phyloP scores from a whole-genome alignment of 345 rosid species.

The Populus euphratica region DNA sequence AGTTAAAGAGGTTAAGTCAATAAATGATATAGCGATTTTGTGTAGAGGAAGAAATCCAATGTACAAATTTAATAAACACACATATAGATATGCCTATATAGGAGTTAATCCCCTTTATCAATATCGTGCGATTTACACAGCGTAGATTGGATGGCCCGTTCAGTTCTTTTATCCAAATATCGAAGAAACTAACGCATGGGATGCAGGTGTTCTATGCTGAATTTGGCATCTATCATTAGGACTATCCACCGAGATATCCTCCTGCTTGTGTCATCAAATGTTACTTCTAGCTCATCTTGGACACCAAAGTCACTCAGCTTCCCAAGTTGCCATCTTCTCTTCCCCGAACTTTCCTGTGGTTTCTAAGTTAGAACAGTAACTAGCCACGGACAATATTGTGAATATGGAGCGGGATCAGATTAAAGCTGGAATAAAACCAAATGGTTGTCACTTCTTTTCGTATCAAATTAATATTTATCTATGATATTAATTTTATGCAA shows the following conservation, averaged over 20 bases:
- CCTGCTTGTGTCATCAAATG: constrained; percentile 3
- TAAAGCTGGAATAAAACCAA: no score
- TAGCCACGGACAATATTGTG: no score
- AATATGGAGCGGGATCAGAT: no score
- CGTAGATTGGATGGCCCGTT: not conserved
- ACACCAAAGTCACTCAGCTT: not conserved
- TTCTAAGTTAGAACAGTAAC: no score
- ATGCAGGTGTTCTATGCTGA: not conserved
- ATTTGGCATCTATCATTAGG: constrained; percentile 5
- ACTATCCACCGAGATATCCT: not conserved
- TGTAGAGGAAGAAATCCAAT: not conserved
- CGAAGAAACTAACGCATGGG: constrained; percentile 15
- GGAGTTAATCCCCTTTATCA: no score
- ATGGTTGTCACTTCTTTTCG: no score
- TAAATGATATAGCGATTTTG: not conserved
- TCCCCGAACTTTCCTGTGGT: not conserved
- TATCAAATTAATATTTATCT: no score
- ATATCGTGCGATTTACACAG: no score
- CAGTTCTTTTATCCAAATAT: not conserved
- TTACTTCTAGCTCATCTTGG: constrained; percentile 6
- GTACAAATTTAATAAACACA: not conserved
- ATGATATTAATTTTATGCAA: no score
- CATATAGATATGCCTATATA: not conserved
- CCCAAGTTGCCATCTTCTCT: not conserved
- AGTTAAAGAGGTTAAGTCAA: not conserved